Evolutionary conservation across 345 rosid genomes (phyloP).

Genomic region (Nasturtium officinale): DNA sequence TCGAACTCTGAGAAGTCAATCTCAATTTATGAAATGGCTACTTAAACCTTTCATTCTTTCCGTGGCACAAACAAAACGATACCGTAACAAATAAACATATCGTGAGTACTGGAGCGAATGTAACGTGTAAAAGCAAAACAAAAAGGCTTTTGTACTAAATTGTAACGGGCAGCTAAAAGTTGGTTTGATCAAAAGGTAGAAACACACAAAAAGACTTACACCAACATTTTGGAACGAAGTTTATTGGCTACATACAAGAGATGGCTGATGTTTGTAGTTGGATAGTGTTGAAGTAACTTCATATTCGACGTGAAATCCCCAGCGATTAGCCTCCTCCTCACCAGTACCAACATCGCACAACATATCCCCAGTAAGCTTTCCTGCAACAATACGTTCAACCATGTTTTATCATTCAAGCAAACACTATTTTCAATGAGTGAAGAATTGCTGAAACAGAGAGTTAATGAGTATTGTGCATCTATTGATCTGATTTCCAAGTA

Average conservation of each 20-base stretch:
- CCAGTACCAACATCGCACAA: conserved; percentile 90
- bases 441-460: conserved; percentile 2
- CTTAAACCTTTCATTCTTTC: not conserved
- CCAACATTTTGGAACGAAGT: conserved; percentile 57
- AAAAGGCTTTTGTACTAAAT: conserved; percentile 2
- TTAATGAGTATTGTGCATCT: conserved; percentile 1
- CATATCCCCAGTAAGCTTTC: conserved; percentile 89
- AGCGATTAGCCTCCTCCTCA: conserved; percentile 50
- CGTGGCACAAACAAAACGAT: not conserved
- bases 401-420: conserved; percentile 1
- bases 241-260: conserved; percentile 91
- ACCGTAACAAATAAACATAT: not conserved
- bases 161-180: conserved; percentile 23
- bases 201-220: not conserved
- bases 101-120: not conserved
- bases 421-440: not conserved
- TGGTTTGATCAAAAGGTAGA: not conserved
- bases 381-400: conserved; percentile 49
- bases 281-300: conserved; percentile 78
- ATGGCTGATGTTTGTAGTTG: conserved; percentile 79
- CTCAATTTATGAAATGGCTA: not conserved
- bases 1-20: not conserved
- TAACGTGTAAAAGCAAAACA: conserved; percentile 13
- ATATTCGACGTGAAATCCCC: conserved; percentile 71
- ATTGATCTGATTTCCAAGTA: not conserved